Evolutionary conservation across 140 eudicot genomes (phyloP), one percentile per base, ranked within the genome.

Genomic region (Bidens hawaiensis): DNA sequence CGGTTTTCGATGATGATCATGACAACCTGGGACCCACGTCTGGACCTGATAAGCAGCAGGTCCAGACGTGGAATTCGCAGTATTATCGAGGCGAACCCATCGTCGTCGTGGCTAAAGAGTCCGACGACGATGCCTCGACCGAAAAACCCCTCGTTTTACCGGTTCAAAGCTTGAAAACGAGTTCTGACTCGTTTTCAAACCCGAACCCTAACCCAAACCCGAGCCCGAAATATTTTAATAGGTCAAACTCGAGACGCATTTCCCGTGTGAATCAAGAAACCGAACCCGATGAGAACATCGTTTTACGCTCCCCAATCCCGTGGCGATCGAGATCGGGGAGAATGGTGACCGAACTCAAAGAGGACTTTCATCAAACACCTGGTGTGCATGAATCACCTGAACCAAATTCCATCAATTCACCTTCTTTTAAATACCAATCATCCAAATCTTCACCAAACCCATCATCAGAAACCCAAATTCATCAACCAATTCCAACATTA

Each of bases 261-360:
- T n/a, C n/a, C n/a, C n/a, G n/a, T n/a, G n/a, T n/a, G n/a, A n/a
- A n/a, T n/a, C 78, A 0, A 68, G 76, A 51, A 64, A 48, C 60
- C 70, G 73, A 74, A n/a, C 23, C 61, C 14, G 91, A 77, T 51
- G 87, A 78, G 49, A 78, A 65, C 69, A 65, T 69, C 18, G 99
- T 91, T 12, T 85, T 82, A 17, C 81, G 85, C 9, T 91, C 99
- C 7, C 99, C 99, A 5, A 81, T 91, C 16, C 99, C 99, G 38
- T 91, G 96, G 99, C 64, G 87, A 81, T 87, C 99, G 45, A 91
- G 99, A 80, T 91, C 99, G n/a, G 88, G 87, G 23, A 84, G 85
- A 62, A 57, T 78, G 73, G 82, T n/a, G n/a, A n/a, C n/a, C n/a
- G n/a, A 78, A 47, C 17, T 77, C 41, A 86, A 69, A 36, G 78